A percentile compares a stretch with the other conserved stretches of the same genome.
phyloP scores from a whole-genome alignment of 2,329 filamentous ascomycete species.

The Penicillium sp. region DNA sequence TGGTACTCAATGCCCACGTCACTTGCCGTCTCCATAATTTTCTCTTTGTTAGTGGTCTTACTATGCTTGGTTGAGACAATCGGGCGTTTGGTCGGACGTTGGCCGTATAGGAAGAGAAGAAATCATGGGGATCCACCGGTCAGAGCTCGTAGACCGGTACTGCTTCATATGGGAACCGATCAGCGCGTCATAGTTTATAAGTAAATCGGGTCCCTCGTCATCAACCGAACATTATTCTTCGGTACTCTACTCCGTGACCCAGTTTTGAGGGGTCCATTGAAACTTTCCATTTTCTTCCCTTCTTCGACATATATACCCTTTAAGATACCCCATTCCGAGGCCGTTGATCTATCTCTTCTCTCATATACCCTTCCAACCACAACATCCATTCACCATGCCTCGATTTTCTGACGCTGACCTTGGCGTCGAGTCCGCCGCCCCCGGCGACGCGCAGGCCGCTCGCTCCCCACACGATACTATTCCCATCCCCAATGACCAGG shows the following conservation, averaged over 20 bases:
- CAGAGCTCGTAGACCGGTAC: constrained; percentile 21
- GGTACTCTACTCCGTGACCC: constrained; percentile 4
- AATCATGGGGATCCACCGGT: neutral
- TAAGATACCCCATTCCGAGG: neutral
- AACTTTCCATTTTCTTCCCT: neutral
- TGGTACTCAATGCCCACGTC: constrained; percentile 2
- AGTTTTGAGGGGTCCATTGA: constrained; percentile 3
- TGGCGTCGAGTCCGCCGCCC: constrained; percentile 36
- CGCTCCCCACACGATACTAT: constrained; percentile 33
- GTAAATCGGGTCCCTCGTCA: constrained; percentile 3
- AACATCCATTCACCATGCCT: constrained; percentile 53
- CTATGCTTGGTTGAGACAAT: constrained; percentile 2
- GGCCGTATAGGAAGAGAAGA: neutral
- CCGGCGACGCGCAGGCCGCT: constrained; percentile 12
- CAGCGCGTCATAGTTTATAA: constrained; percentile 11
- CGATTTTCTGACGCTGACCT: constrained; percentile 60
- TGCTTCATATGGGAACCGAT: constrained; percentile 13
- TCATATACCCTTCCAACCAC: neutral
- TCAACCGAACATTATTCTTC: neutral
- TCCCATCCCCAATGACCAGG: constrained; percentile 45
- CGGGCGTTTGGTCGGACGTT: constrained; percentile 1
- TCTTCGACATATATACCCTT: constrained; percentile 1
- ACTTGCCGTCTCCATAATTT: neutral
- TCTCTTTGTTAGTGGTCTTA: neutral
- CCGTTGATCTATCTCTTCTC: neutral